Percentiles rank a stretch among this genome's conserved stretches.
Conservation (phyloP, 129 eudicot species). For the Tagetes erecta region DNA sequence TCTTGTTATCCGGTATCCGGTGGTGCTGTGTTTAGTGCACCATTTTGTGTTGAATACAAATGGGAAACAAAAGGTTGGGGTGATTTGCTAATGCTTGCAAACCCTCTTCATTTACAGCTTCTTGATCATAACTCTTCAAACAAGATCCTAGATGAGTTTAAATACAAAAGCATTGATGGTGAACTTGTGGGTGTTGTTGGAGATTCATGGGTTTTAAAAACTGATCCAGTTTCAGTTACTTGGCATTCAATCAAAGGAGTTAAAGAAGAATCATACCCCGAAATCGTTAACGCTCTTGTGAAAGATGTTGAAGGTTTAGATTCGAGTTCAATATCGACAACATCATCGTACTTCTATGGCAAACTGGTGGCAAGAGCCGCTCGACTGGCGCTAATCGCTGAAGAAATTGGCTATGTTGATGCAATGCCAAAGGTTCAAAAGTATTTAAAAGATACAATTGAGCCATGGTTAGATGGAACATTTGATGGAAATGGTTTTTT, state of each 20-base stretch:
- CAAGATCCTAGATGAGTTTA: slow-evolving; percentile 56
- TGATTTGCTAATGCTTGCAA: slow-evolving; percentile 82
- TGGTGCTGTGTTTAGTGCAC: slow-evolving; percentile 50
- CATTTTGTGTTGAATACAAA: slow-evolving; percentile 68
- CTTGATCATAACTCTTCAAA: slow-evolving; percentile 42
- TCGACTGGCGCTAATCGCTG: slow-evolving; percentile 83
- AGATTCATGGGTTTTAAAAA: slow-evolving; percentile 72
- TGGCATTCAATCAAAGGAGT: slow-evolving; percentile 88
- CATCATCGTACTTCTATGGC: slow-evolving; percentile 81
- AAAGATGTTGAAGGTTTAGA: slow-evolving; percentile 65
- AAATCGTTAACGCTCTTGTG: slow-evolving; percentile 51
- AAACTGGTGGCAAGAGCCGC: slow-evolving; percentile 85
- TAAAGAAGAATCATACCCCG: slow-evolving; percentile 51
- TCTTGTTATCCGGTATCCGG: slow-evolving; percentile 80
- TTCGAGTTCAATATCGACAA: slow-evolving; percentile 48
- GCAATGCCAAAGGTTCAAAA: slow-evolving; percentile 56
- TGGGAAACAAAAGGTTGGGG: slow-evolving; percentile 93
- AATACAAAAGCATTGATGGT: slow-evolving; percentile 83
- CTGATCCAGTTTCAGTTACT: slow-evolving; percentile 75
- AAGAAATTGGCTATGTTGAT: slow-evolving; percentile 60
- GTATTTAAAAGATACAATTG: slow-evolving; percentile 71
- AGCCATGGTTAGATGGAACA: slow-evolving; percentile 90
- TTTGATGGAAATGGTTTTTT: slow-evolving; percentile 71
- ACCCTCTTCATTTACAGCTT: slow-evolving; percentile 75
- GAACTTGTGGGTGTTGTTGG: slow-evolving; percentile 91